Percentiles rank a stretch among this genome's conserved stretches.
These are phyloP conservation scores for Ophiostoma quercus DNA, from an alignment of 2,329 filamentous ascomycete genomes.

Conservation along the genomic window DNA sequence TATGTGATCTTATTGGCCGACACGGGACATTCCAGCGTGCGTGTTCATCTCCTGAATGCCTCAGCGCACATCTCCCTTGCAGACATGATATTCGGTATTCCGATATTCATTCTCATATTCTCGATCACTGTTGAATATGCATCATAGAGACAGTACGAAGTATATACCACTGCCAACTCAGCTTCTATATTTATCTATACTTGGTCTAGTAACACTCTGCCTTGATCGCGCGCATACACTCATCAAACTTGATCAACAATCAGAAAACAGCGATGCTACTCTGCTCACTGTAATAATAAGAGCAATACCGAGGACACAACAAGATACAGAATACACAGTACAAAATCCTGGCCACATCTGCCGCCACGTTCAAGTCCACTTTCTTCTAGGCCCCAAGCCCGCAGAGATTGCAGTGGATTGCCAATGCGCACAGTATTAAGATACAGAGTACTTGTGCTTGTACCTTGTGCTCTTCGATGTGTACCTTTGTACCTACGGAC, in stretches of 20 bases:
- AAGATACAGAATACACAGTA: background rate
- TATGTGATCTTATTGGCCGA: background rate
- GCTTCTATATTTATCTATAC: no score
- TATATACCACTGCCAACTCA: no score
- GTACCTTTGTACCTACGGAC: background rate
- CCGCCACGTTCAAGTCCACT: constrained; percentile 8
- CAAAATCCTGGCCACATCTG: background rate
- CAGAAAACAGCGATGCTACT: background rate
- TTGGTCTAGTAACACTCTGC: background rate
- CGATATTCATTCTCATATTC: no score
- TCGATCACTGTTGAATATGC: no score
- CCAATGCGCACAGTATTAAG: background rate
- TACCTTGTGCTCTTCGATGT: background rate
- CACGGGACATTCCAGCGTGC: background rate
- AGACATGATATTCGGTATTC: background rate
- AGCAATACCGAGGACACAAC: background rate
- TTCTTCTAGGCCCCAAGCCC: constrained; percentile 9
- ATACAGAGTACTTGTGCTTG: no score
- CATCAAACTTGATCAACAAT: background rate
- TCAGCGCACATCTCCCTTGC: background rate
- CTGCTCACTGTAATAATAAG: background rate
- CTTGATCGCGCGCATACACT: background rate
- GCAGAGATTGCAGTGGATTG: constrained; percentile 12
- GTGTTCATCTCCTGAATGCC: background rate
- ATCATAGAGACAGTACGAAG: no score